Conservation (phyloP, 371 early-diverging fungal species). For the Paraphysoderma sedebokerense region DNA sequence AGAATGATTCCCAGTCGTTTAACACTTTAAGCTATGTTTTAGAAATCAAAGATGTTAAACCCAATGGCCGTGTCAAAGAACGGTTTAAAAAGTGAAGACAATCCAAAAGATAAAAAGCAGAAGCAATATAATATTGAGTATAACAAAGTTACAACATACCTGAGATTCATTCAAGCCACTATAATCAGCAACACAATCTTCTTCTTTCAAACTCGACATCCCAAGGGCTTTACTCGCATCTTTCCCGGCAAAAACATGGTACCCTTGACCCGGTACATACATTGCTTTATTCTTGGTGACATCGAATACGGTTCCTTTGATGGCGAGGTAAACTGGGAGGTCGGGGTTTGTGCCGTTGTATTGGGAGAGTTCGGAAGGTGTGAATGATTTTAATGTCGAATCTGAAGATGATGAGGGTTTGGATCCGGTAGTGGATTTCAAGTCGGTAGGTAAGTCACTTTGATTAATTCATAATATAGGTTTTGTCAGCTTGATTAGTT, state of each 20-base stretch:
- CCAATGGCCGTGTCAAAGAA: not conserved
- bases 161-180: too few species aligned
- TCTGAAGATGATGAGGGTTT: too few species aligned
- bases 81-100: not conserved
- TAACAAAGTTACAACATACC: not conserved
- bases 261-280: constrained; percentile 49
- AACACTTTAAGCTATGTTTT: constrained; percentile 34
- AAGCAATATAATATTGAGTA: not conserved
- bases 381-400: too few species aligned
- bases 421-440: too few species aligned
- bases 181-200: too few species aligned
- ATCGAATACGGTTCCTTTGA: constrained; percentile 68
- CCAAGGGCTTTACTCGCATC: too few species aligned
- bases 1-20: constrained; percentile 59
- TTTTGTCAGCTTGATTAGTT: too few species aligned
- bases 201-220: too few species aligned
- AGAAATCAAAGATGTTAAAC: not conserved
- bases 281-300: constrained; percentile 43
- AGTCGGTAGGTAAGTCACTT: too few species aligned
- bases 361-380: constrained; percentile 41
- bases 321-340: constrained; percentile 58
- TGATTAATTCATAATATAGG: too few species aligned
- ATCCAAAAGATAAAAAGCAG: not conserved
- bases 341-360: constrained; percentile 47
- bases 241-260: constrained; percentile 58